A percentile compares a stretch with the other conserved stretches of the same genome.
phyloP scores from a whole-genome alignment of 495 filamentous ascomycete genomes.

The Neurospora terricola region DNA sequence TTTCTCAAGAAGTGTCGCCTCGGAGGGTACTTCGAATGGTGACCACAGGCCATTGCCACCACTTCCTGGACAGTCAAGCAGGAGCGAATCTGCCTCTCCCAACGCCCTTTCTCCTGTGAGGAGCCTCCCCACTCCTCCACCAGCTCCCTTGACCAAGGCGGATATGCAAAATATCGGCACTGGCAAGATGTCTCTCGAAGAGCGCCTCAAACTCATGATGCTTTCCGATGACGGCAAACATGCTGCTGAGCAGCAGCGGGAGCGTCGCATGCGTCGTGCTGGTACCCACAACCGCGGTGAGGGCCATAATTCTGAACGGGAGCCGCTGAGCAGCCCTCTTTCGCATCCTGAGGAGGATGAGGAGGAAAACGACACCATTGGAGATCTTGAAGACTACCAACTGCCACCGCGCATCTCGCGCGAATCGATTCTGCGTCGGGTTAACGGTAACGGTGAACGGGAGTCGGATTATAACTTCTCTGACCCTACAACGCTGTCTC shows the following conservation, averaged over 20 bases:
- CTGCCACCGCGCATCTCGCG: constrained; percentile 74
- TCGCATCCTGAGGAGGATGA: constrained; percentile 19
- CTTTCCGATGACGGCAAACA: constrained; percentile 49
- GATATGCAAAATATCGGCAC: constrained; percentile 61
- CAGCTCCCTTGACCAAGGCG: constrained; percentile 54
- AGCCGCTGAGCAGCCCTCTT: constrained; percentile 27
- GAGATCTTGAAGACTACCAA: constrained; percentile 49
- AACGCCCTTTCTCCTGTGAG: constrained; percentile 49
- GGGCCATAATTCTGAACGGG: constrained; percentile 40
- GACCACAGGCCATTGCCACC: constrained; percentile 71
- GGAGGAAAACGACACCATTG: constrained; percentile 42
- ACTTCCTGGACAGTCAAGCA: constrained; percentile 40
- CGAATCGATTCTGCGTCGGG: constrained; percentile 82
- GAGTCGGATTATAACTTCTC: constrained; percentile 58
- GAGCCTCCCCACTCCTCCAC: constrained; percentile 56
- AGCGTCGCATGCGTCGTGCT: constrained; percentile 49
- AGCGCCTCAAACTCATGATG: constrained; percentile 76
- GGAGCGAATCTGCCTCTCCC: constrained; percentile 29
- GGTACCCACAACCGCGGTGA: constrained; percentile 34
- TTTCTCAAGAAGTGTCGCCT: constrained; percentile 60
- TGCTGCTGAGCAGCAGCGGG: constrained; percentile 46
- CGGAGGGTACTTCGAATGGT: constrained; percentile 54
- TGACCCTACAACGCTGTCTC: constrained; percentile 44
- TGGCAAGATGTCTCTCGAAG: constrained; percentile 68
- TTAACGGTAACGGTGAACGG: constrained; percentile 57